These are phyloP conservation scores for Trametes coccinea DNA, from an alignment of 768 basidiomycete genomes.

Conservation along the genomic window DNA sequence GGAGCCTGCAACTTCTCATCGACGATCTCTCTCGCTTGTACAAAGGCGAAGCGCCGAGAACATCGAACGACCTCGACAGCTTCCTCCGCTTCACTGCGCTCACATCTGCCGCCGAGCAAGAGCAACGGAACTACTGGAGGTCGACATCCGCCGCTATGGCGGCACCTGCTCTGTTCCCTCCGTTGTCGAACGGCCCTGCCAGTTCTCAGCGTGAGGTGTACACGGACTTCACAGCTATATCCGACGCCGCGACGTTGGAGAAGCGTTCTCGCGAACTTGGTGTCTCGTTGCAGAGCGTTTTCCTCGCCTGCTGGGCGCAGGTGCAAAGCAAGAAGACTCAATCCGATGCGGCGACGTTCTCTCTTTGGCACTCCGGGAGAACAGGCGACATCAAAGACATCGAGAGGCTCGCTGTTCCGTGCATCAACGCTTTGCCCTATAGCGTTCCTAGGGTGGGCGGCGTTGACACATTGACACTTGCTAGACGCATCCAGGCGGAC, in stretches of 20 bases:
- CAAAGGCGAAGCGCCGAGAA: conserved; percentile 21
- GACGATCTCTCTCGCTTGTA: conserved; percentile 43
- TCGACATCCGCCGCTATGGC: conserved; percentile 28
- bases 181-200: conserved; percentile 4
- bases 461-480: conserved; percentile 29
- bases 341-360: conserved; percentile 38
- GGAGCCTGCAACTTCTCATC: conserved; percentile 44
- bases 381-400: conserved; percentile 30
- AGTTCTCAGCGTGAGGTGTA: conserved; percentile 18
- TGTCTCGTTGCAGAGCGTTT: conserved; percentile 42
- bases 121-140: conserved; percentile 40
- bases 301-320: conserved; percentile 46
- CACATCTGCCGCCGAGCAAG: background rate
- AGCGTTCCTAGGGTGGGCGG: conserved; percentile 28
- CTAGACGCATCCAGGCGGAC: conserved; percentile 37
- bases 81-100: conserved; percentile 9
- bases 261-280: conserved; percentile 39
- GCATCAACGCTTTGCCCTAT: conserved; percentile 46
- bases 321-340: conserved; percentile 37
- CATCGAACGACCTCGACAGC: conserved; percentile 18
- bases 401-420: conserved; percentile 44
- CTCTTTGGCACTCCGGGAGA: conserved; percentile 50
- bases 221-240: conserved; percentile 43
- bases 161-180: conserved; percentile 32
- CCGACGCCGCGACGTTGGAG: conserved; percentile 46